These are phyloP conservation scores for Penicillium sp. DNA, from an alignment of 2,329 filamentous ascomycete species.

Conservation along the genomic window DNA sequence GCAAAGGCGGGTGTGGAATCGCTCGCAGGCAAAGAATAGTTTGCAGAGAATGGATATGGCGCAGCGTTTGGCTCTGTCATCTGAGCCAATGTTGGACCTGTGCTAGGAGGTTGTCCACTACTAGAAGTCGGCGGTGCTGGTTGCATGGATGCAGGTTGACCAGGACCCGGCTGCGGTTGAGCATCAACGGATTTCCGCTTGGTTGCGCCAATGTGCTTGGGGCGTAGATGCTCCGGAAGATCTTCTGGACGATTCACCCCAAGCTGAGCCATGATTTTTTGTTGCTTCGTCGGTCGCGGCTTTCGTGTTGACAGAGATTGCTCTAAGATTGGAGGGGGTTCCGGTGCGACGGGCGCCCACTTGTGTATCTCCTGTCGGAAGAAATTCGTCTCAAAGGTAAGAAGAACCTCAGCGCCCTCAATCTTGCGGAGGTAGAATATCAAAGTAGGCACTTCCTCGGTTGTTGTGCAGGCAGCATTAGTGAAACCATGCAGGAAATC, in stretches of 20 bases:
- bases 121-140: slow-evolving; percentile 35
- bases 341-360: slow-evolving; percentile 85
- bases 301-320: slow-evolving; percentile 90
- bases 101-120: slow-evolving; percentile 31
- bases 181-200: slow-evolving; percentile 69
- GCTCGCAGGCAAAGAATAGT: slow-evolving; percentile 39
- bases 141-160: slow-evolving; percentile 32
- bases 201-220: slow-evolving; percentile 68
- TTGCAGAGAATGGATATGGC: slow-evolving; percentile 42
- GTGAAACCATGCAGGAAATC: slow-evolving; percentile 78
- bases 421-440: slow-evolving; percentile 96
- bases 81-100: slow-evolving; percentile 36
- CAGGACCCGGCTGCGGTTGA: slow-evolving; percentile 17
- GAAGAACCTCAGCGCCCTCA: slow-evolving; percentile 89
- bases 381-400: slow-evolving; percentile 94
- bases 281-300: slow-evolving; percentile 91
- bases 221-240: slow-evolving; percentile 76
- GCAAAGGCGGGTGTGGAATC: slow-evolving; percentile 41
- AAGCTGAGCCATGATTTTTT: slow-evolving; percentile 87
- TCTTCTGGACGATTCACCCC: slow-evolving; percentile 90
- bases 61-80: slow-evolving; percentile 33
- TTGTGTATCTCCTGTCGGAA: slow-evolving; percentile 94
- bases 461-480: slow-evolving; percentile 75
- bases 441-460: slow-evolving; percentile 83
- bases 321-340: slow-evolving; percentile 81